Base-by-base conservation (phyloP, 225 moss, liverwort and hornwort species). In the Bryum argenteum region DNA sequence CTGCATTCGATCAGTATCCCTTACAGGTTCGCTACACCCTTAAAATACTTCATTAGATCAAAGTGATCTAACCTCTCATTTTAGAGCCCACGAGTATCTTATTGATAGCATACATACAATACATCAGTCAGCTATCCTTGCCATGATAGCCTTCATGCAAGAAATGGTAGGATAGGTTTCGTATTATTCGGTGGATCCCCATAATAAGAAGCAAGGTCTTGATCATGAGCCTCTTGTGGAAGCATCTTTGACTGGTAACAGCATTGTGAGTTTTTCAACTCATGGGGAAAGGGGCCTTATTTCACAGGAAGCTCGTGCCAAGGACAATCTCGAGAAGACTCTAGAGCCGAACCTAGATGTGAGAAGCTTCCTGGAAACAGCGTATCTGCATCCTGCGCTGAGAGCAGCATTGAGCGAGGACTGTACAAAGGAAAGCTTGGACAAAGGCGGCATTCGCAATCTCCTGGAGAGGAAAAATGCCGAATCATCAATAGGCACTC, bases 221-320 rank as follows among this genome's bases (percentile, higher is more conserved):
- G 8, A 19, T 37, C n/a, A 33, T 6, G 3, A 59, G 10, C 16
- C 0, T 40, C 52, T 53, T 53, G 13, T 42, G 13, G 23, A 24
- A n/a, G 23, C 62, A 71, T 52, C 52, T 71, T 52, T 45, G 53
- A 53, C 41, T 18, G 48, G 16, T 47, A 1, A 44, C 44, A 44
- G 8, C 11, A 9, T 44, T 44, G 44, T 47, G 45, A 1, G 45
- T 47, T 47, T 61, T 71, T 7, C 21, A 37, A 51, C 38, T 15
- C 61, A 16, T 51, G 2, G 2, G 47, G 11, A 21, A 16, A 39
- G 8, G 38, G 10, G 8, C 19, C 53, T 1, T 39, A 39, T 18
- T 10, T 22, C 17, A 19, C 80, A 96, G 96, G 96, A 97, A 84
- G 96, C 93, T 10, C 85, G 70, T 40, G 80, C 75, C n/a, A 94